These are phyloP conservation scores for Gossypium ekmanianum DNA, from an alignment of 345 rosid species.

Conservation along the genomic window DNA sequence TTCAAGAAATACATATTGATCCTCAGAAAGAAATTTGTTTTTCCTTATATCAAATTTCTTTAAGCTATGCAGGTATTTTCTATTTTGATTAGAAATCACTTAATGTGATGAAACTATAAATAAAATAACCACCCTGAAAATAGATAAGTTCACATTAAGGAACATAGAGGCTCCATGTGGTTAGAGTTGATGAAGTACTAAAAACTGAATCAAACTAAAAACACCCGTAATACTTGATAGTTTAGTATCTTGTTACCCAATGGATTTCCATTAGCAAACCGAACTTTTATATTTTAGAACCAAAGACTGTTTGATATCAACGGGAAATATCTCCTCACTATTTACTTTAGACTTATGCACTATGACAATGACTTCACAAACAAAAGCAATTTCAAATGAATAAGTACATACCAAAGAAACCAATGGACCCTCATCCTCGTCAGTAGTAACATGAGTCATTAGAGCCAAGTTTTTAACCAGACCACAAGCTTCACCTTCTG, in stretches of 20 bases:
- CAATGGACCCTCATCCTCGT: constrained; percentile 86
- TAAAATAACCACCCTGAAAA: not conserved
- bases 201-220: not conserved
- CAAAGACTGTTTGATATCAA: not conserved
- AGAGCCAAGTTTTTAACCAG: constrained; percentile 94
- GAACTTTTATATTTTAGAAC: not conserved
- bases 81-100: not conserved
- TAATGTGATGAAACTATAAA: not conserved
- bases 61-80: not conserved
- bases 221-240: not conserved
- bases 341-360: not conserved
- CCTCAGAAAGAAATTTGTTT: not conserved
- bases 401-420: constrained; percentile 53
- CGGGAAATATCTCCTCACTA: not conserved
- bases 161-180: not conserved
- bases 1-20: not conserved
- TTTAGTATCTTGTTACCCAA: not conserved
- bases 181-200: not conserved
- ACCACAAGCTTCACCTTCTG: constrained; percentile 96
- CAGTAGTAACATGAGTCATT: constrained; percentile 98
- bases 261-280: not conserved
- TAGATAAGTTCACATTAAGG: not conserved
- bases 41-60: not conserved
- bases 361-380: constrained; percentile 8
- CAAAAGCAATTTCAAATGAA: constrained; percentile 12